Evolutionary conservation across 108 stramenopile species (phyloP).

Genomic region (Conticribra guillardii): DNA sequence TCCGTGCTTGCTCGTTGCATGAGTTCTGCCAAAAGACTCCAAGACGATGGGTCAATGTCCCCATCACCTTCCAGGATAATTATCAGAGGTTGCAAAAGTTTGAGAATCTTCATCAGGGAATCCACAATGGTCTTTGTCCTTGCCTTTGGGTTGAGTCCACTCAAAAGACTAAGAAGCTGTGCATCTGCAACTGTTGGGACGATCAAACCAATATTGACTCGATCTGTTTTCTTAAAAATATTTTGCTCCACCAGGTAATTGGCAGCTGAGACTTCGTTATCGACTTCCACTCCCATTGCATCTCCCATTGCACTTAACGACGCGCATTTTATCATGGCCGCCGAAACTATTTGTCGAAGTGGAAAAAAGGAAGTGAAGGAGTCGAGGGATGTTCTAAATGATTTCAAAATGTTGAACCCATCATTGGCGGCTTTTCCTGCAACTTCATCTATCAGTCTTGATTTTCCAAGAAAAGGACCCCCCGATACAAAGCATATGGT

Average conservation of each 20-base stretch:
- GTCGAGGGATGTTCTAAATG: constrained; percentile 54
- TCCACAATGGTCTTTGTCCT: constrained; percentile 53
- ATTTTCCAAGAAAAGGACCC: constrained; percentile 54
- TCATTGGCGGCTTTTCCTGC: constrained; percentile 34
- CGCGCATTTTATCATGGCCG: constrained; percentile 46
- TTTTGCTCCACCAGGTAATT: constrained; percentile 39
- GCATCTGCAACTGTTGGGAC: constrained; percentile 52
- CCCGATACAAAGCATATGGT: constrained; percentile 44
- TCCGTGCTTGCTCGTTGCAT: constrained; percentile 45
- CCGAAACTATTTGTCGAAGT: constrained; percentile 44
- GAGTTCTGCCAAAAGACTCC: constrained; percentile 52
- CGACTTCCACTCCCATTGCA: constrained; percentile 4
- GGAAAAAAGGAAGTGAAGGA: constrained; percentile 57
- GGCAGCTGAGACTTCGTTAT: constrained; percentile 40
- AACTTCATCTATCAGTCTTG: constrained; percentile 48
- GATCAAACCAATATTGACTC: constrained; percentile 52
- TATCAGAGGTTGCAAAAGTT: constrained; percentile 39
- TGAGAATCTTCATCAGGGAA: constrained; percentile 51
- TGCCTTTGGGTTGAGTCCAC: constrained; percentile 50
- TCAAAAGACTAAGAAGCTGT: constrained; percentile 49
- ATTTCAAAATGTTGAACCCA: constrained; percentile 44
- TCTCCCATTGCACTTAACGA: constrained; percentile 12
- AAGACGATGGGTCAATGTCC: constrained; percentile 54
- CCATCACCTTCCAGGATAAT: constrained; percentile 52
- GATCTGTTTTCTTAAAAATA: constrained; percentile 52